Percentiles rank a stretch among this genome's conserved stretches.
Evolutionary conservation across 441 rosid genomes (phyloP).

Genomic region (Omphalea diandra): DNA sequence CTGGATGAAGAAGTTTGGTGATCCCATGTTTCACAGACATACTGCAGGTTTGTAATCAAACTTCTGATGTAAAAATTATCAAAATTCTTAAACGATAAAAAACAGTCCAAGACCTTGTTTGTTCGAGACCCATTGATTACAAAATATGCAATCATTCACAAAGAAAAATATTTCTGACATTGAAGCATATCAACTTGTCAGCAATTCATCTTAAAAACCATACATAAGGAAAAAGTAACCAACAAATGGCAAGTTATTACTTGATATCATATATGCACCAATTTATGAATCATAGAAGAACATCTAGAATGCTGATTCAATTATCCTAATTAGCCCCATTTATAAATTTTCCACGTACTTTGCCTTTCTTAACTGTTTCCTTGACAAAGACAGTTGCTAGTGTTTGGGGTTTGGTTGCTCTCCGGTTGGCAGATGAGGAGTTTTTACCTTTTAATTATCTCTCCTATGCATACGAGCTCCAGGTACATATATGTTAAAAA

Average conservation of each 20-base stretch:
- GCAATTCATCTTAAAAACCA: neutral
- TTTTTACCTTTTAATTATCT: slow-evolving; percentile 71
- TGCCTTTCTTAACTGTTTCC: neutral
- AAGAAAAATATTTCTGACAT: neutral
- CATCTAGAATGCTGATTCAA: neutral
- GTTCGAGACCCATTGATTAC: neutral
- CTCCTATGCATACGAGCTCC: slow-evolving; percentile 65
- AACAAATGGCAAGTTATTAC: neutral
- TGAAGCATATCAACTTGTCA: neutral
- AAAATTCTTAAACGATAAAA: neutral
- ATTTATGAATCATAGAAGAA: neutral
- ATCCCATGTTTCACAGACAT: slow-evolving; percentile 71
- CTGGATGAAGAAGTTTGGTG: slow-evolving; percentile 89
- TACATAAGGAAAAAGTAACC: slow-evolving; percentile 1
- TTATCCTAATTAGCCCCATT: neutral
- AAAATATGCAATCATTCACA: slow-evolving; percentile 1
- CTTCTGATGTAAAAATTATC: neutral
- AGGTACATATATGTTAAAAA: slow-evolving; percentile 38
- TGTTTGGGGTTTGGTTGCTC: slow-evolving; percentile 73
- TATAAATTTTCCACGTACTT: neutral
- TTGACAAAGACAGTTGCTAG: slow-evolving; percentile 50
- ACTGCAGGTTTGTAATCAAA: slow-evolving; percentile 51
- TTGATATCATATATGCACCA: neutral
- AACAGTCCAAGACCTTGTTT: neutral
- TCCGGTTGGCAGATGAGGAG: slow-evolving; percentile 75